Evolutionary conservation across 371 early-diverging fungal genomes (phyloP).

Genomic region (Lichtheimia ornata): DNA sequence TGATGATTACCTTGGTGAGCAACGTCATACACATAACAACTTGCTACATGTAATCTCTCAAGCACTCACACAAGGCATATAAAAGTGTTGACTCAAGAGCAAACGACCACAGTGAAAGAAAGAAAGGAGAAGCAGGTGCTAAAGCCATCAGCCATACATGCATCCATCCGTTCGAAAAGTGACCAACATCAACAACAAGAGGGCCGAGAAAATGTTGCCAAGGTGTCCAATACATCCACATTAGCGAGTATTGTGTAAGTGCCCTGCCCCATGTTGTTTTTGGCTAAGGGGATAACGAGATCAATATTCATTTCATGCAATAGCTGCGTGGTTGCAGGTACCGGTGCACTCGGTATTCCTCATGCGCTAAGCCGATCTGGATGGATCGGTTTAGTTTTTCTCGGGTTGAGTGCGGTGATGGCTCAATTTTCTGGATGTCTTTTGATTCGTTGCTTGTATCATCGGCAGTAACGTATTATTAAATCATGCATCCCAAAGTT

Average conservation of each 20-base stretch:
- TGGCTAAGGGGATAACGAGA: too few species aligned
- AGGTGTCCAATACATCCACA: conserved; percentile 21
- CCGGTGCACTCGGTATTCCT: conserved; percentile 80
- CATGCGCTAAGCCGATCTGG: conserved; percentile 75
- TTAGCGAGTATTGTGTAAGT: conserved; percentile 24
- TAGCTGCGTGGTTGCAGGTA: conserved; percentile 76
- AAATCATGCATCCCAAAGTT: background rate
- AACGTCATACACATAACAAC: too few species aligned
- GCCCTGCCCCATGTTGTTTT: too few species aligned
- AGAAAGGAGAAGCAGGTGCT: background rate
- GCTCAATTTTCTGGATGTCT: conserved; percentile 71
- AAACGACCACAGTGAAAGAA: background rate
- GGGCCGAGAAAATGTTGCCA: background rate
- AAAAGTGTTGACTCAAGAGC: too few species aligned
- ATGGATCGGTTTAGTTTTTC: conserved; percentile 71
- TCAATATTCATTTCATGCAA: background rate
- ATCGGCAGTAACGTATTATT: conserved; percentile 44
- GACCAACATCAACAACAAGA: too few species aligned
- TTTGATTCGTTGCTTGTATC: conserved; percentile 74
- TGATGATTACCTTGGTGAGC: too few species aligned
- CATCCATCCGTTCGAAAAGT: too few species aligned
- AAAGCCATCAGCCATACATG: background rate
- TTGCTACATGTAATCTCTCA: too few species aligned
- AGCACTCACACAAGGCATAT: too few species aligned
- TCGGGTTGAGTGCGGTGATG: conserved; percentile 66